These are phyloP conservation scores for Fusarium praegraminearum DNA, from an alignment of 2,329 filamentous ascomycete species.

Conservation along the genomic window DNA sequence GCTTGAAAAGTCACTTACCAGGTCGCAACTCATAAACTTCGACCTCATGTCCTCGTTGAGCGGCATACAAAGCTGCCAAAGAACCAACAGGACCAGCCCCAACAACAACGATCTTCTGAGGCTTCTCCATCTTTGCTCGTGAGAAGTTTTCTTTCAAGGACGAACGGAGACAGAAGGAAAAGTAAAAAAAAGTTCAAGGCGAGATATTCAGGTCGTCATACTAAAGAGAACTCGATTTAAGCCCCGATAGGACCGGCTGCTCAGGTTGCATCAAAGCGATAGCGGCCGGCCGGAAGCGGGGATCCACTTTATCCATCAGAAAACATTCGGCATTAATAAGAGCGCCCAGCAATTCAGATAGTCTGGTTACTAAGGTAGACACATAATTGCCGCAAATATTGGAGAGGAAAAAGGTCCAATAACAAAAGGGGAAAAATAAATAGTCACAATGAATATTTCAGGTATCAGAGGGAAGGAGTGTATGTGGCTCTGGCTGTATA, in stretches of 20 bases:
- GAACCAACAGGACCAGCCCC: conserved; percentile 95
- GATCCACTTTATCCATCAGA: conserved; percentile 21
- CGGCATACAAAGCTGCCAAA: conserved; percentile 91
- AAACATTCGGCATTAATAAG: conserved; percentile 12
- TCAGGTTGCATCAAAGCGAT: conserved; percentile 34
- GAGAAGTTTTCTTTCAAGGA: conserved; percentile 36
- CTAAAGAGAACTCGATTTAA: conserved; percentile 14
- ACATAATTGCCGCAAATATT: conserved; percentile 8
- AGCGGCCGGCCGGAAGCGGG: conserved; percentile 37
- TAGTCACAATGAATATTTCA: not conserved
- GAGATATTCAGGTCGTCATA: conserved; percentile 27
- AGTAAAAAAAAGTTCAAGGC: not conserved
- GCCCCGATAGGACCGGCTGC: conserved; percentile 37
- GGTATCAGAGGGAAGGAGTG: too few relatives aligned
- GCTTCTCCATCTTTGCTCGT: conserved; percentile 50
- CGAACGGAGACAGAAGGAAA: conserved; percentile 36
- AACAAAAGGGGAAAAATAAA: not conserved
- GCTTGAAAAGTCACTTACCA: conserved; percentile 69
- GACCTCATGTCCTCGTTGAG: conserved; percentile 86
- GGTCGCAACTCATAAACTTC: conserved; percentile 93
- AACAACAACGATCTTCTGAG: conserved; percentile 82
- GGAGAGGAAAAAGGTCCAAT: conserved; percentile 1
- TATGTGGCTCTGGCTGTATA: too few relatives aligned
- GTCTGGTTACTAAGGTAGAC: too few relatives aligned
- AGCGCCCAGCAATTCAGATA: too few relatives aligned